Evolutionary conservation across 495 filamentous ascomycete species (phyloP), one percentile per base, ranked within the genome.

Genomic region (Clohesyomyces aquaticus): DNA sequence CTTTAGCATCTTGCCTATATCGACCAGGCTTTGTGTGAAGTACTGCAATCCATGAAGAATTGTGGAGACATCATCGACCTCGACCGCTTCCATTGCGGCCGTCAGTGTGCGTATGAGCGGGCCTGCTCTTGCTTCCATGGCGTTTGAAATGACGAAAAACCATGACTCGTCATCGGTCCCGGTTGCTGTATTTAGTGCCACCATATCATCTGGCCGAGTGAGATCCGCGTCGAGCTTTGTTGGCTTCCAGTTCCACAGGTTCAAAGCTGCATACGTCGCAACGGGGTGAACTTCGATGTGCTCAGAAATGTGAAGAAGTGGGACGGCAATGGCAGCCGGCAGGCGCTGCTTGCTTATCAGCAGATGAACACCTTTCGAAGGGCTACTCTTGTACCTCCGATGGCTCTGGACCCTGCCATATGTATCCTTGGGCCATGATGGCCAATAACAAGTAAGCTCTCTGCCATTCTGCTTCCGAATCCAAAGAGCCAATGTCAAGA

Each of bases 71-170:
- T 28, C 43, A 21, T 38, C 23, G 1, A 3, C 1, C 0, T 32
- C 14, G 3, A 63, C 56, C 4, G 65, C 67, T 41, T 61, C 50
- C 23, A 74, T 61, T 0, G 70, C 70, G 14, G 42, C 23, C 29
- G 72, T 18, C 61, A 74, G 63, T 14, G 41, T 23, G 3, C 50
- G 61, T 32, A 74, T 72, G 1, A 67, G 45, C n/a, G 43, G 18
- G 29, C 58, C 70, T 16, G 67, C 70, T 3, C 51, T 59, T 11
- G 67, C 55, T 61, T 74, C 72, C 10, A 74, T 71, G 4, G 70
- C 72, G 18, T 68, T 63, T 12, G 72, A 72, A 35, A 74, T 64
- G 16, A 72, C 52, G 47, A 65, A 72, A 49, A 74, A 74, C 72
- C 72, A 74, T 45, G 60, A 59, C 61, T 74, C 72, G 45, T 72